Evolutionary conservation across 2,329 filamentous ascomycete genomes (phyloP).

Genomic region (Alternaria dauci): DNA sequence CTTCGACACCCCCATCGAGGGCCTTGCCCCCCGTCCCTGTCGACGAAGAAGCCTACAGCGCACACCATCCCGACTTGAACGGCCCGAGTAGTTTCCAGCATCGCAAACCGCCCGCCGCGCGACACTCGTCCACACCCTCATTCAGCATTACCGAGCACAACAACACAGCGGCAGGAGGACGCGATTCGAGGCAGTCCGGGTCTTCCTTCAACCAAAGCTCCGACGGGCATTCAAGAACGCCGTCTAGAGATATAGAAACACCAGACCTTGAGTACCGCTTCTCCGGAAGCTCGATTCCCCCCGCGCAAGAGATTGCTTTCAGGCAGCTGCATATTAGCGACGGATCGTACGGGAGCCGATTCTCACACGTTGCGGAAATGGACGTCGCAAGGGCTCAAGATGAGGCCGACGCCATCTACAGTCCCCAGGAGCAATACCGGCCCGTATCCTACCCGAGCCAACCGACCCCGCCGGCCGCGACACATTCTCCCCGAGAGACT

Average conservation of each 20-base stretch:
- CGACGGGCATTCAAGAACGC: conserved; percentile 45
- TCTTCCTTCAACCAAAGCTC: conserved; percentile 46
- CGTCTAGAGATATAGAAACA: conserved; percentile 49
- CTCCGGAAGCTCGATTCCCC: conserved; percentile 34
- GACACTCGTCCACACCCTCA: conserved; percentile 39
- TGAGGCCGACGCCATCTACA: conserved; percentile 33
- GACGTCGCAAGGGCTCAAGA: conserved; percentile 40
- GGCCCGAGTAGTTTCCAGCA: conserved; percentile 36
- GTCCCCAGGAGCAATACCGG: conserved; percentile 31
- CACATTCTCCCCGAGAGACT: conserved; percentile 35
- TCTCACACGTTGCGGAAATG: conserved; percentile 45
- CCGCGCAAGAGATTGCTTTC: conserved; percentile 46
- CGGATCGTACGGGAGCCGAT: conserved; percentile 41
- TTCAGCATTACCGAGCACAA: conserved; percentile 45
- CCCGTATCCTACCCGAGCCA: conserved; percentile 29
- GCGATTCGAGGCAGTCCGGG: conserved; percentile 46
- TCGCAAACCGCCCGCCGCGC: conserved; percentile 33
- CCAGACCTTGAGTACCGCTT: conserved; percentile 37
- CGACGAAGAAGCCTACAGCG: conserved; percentile 20
- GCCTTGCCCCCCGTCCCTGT: conserved; percentile 40
- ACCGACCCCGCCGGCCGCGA: conserved; percentile 35
- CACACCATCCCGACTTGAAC: conserved; percentile 21
- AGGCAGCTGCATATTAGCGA: conserved; percentile 47
- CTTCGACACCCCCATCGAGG: conserved; percentile 31
- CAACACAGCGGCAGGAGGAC: conserved; percentile 38